Evolutionary conservation across 2,329 filamentous ascomycete genomes (phyloP).

Genomic region (Trichoderma pleuroti): DNA sequence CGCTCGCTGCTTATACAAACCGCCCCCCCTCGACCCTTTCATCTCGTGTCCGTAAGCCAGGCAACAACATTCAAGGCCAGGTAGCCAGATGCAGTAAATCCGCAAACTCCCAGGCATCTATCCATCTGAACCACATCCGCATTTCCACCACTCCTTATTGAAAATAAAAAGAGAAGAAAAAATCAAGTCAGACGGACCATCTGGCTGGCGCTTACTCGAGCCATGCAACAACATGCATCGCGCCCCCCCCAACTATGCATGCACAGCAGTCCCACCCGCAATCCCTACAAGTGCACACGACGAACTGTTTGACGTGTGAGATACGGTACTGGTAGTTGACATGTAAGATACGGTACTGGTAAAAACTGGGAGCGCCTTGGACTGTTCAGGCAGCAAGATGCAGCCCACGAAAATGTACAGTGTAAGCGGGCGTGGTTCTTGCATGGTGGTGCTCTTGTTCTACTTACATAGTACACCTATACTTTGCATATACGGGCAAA

Average conservation of each 20-base stretch:
- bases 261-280: neutral
- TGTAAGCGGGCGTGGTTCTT: neutral
- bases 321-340: too few species aligned
- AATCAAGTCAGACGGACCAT: neutral
- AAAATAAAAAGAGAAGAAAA: too few species aligned
- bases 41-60: neutral
- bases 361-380: neutral
- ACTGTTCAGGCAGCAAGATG: conserved; percentile 6
- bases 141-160: neutral
- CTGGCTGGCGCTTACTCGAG: neutral
- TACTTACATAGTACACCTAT: too few species aligned
- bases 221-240: neutral
- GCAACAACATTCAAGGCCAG: neutral
- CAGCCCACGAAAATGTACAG: neutral
- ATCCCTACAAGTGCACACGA: neutral
- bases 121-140: neutral
- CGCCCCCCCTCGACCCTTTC: neutral
- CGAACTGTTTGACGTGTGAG: neutral
- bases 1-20: neutral
- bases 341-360: too few species aligned
- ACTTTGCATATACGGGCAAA: too few species aligned
- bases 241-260: neutral
- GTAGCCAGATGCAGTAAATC: neutral
- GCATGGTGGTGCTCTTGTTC: neutral
- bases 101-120: neutral